Conservation (phyloP, 148 eudicot genomes). For the Camellia granthamiana region DNA sequence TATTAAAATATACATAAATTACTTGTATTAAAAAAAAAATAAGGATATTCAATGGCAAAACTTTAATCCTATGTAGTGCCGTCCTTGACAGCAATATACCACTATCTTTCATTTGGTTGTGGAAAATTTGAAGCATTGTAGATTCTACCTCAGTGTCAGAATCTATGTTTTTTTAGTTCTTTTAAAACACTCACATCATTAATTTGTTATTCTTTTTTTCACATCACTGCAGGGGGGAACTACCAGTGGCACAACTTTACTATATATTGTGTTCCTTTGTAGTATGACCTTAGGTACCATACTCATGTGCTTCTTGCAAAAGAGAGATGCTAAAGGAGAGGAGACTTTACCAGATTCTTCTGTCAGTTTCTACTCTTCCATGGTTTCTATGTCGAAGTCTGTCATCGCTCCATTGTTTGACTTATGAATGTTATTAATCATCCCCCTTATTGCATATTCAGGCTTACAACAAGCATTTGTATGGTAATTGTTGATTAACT, state of each 20-base stretch:
- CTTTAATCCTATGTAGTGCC: no score
- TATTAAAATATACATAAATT: no score
- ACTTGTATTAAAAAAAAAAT: no score
- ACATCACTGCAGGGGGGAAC: constrained; percentile 73
- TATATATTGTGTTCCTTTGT: constrained; percentile 70
- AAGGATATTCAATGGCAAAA: no score
- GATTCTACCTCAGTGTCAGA: background rate
- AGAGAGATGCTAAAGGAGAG: constrained; percentile 49
- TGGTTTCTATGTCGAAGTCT: constrained; percentile 52
- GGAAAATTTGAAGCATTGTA: background rate
- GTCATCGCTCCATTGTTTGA: constrained; percentile 58
- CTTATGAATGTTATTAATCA: constrained; percentile 66
- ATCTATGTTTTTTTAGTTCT: background rate
- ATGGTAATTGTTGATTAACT: constrained; percentile 46
- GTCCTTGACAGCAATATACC: no score
- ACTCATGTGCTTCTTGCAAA: constrained; percentile 79
- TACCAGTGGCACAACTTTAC: constrained; percentile 68
- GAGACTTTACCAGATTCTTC: constrained; percentile 45
- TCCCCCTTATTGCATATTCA: constrained; percentile 91
- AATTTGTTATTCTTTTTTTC: background rate
- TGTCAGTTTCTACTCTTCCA: constrained; percentile 34
- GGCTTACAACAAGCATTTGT: constrained; percentile 99
- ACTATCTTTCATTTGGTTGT: constrained; percentile 1
- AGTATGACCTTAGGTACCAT: constrained; percentile 75
- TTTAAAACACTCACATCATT: background rate